A percentile compares a stretch with the other conserved stretches of the same genome.
phyloP scores from a whole-genome alignment of 164 flowering plant species.

The Platanus orientalis region DNA sequence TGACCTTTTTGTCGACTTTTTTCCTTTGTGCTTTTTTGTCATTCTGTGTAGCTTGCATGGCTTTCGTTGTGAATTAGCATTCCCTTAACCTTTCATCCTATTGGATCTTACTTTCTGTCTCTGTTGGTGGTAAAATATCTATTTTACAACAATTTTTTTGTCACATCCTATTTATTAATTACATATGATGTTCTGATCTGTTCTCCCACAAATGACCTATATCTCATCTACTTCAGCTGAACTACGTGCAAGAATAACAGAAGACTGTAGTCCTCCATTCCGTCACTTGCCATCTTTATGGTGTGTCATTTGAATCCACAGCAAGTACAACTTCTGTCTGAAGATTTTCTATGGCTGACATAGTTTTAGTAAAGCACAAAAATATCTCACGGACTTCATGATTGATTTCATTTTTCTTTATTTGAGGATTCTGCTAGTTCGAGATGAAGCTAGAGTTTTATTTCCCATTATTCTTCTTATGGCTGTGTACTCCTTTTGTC shows the following conservation, averaged over 20 bases:
- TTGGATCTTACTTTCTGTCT: background rate
- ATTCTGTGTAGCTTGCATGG: no score
- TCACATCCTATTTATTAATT: background rate
- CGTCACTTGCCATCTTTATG: background rate
- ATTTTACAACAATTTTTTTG: background rate
- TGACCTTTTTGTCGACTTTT: no score
- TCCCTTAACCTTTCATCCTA: no score
- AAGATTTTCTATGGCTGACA: no score
- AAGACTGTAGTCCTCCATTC: no score
- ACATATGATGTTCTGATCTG: background rate
- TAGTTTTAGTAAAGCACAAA: no score
- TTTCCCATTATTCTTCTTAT: background rate
- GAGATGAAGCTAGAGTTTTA: background rate
- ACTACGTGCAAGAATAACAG: background rate
- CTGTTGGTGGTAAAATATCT: background rate
- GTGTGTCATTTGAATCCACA: no score
- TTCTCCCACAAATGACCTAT: background rate
- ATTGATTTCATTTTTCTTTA: background rate
- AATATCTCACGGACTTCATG: background rate
- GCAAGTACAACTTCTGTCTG: no score
- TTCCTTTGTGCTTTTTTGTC: no score
- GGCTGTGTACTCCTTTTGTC: background rate
- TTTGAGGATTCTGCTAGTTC: background rate
- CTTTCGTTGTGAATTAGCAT: no score
- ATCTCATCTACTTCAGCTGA: background rate